Conservation (phyloP, 345 rosid genomes). For the Schrenkiella parvula region DNA sequence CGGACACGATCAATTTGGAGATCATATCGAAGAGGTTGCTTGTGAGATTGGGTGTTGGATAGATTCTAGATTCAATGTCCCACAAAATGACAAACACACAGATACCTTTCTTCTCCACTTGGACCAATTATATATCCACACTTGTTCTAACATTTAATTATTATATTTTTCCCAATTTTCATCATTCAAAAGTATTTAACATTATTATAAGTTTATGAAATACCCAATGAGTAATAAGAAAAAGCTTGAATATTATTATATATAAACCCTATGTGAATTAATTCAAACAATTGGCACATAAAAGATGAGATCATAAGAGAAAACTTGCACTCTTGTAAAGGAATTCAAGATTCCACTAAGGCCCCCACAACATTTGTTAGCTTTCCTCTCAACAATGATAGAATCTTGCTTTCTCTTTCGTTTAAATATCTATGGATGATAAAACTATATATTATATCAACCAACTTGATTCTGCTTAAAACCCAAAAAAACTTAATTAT, state of each 20-base stretch:
- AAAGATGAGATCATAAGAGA: conserved; percentile 29
- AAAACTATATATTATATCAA: conserved; percentile 13
- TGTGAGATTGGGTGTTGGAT: conserved; percentile 30
- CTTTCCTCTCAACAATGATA: conserved; percentile 26
- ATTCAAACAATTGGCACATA: conserved; percentile 9
- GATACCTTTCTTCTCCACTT: conserved; percentile 41
- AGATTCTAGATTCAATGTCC: conserved; percentile 35
- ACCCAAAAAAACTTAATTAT: not conserved
- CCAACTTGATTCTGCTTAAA: conserved; percentile 15
- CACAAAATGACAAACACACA: conserved; percentile 22
- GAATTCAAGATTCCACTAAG: conserved; percentile 27
- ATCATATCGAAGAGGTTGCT: conserved; percentile 31
- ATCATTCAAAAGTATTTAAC: not conserved
- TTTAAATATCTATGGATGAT: not conserved
- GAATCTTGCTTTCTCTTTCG: conserved; percentile 24
- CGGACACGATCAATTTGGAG: conserved; percentile 29
- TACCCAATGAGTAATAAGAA: not conserved
- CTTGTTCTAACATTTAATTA: not conserved
- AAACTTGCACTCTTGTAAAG: conserved; percentile 34
- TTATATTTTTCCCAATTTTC: not conserved
- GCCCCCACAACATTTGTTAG: conserved; percentile 19
- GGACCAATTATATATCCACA: conserved; percentile 3
- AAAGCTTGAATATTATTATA: not conserved
- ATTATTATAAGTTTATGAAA: not conserved
- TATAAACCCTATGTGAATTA: not conserved